Conservation (phyloP, 805 yeast genomes). For the Wickerhamiella azyma region DNA sequence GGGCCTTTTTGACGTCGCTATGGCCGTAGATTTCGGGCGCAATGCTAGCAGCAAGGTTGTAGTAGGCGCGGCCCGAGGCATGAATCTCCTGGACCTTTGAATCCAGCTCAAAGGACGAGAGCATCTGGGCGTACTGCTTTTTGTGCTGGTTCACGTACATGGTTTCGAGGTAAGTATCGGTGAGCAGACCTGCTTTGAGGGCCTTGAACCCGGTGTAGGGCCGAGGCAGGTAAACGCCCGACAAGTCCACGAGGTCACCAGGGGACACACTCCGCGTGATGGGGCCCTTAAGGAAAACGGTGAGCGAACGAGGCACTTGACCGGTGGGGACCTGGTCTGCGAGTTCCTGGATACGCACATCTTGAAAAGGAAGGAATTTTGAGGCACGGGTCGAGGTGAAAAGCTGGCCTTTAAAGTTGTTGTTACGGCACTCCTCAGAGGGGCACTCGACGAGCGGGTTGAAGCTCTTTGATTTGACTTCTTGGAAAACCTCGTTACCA, state of each 20-base stretch:
- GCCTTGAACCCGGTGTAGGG: slow-evolving; percentile 96
- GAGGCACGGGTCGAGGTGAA: slow-evolving; percentile 93
- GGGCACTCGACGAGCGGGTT: slow-evolving; percentile 83
- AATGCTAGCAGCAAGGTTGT: slow-evolving; percentile 68
- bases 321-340: slow-evolving; percentile 97
- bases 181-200: slow-evolving; percentile 76
- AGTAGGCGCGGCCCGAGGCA: slow-evolving; percentile 57
- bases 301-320: slow-evolving; percentile 81
- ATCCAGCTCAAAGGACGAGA: slow-evolving; percentile 35
- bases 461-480: slow-evolving; percentile 70
- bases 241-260: slow-evolving; percentile 86
- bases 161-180: slow-evolving; percentile 87
- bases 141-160: slow-evolving; percentile 80
- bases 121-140: slow-evolving; percentile 63
- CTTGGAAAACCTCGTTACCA: slow-evolving; percentile 94
- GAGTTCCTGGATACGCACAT: slow-evolving; percentile 84
- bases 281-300: slow-evolving; percentile 83
- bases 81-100: slow-evolving; percentile 42
- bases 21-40: slow-evolving; percentile 98
- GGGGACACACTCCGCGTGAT: slow-evolving; percentile 78
- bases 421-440: slow-evolving; percentile 61
- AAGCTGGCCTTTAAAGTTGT: slow-evolving; percentile 75
- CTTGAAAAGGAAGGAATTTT: slow-evolving; percentile 89
- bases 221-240: slow-evolving; percentile 85
- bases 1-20: slow-evolving; percentile 81